These are phyloP conservation scores for Saccharum spontaneum DNA, from an alignment of 176 grass and related monocot species.

Conservation along the genomic window DNA sequence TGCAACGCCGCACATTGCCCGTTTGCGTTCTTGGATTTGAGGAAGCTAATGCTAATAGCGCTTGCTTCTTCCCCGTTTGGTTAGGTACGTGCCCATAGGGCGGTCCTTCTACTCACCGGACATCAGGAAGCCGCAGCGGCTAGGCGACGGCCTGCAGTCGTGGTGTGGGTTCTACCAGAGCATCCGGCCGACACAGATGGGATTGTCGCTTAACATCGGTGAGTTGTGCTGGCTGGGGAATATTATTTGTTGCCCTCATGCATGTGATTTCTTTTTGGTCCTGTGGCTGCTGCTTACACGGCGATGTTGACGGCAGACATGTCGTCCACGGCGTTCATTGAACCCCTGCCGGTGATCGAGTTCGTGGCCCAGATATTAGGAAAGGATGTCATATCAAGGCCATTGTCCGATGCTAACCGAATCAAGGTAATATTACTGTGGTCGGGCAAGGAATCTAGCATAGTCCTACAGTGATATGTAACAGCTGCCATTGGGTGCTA, in stretches of 20 bases:
- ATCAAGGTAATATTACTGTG: slow-evolving; percentile 62
- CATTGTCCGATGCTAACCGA: slow-evolving; percentile 87
- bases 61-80: not conserved
- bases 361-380: slow-evolving; percentile 89
- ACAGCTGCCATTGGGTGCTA: slow-evolving; percentile 32
- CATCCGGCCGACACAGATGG: slow-evolving; percentile 91
- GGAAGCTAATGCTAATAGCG: not conserved
- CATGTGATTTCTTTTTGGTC: slow-evolving; percentile 38
- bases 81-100: slow-evolving; percentile 76
- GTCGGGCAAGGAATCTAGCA: slow-evolving; percentile 36
- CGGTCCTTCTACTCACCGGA: slow-evolving; percentile 94
- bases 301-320: slow-evolving; percentile 58
- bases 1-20: slow-evolving; percentile 7
- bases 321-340: slow-evolving; percentile 91
- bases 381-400: slow-evolving; percentile 80
- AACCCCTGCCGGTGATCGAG: slow-evolving; percentile 87
- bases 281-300: slow-evolving; percentile 32
- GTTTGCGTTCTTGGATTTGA: not conserved
- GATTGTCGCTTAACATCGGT: slow-evolving; percentile 90
- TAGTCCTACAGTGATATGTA: slow-evolving; percentile 34
- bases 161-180: slow-evolving; percentile 98
- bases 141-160: slow-evolving; percentile 83
- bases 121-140: slow-evolving; percentile 82
- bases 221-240: slow-evolving; percentile 32
- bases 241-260: slow-evolving; percentile 39